Base-by-base conservation (phyloP, 805 yeast species). In the Candida peoriensis region DNA sequence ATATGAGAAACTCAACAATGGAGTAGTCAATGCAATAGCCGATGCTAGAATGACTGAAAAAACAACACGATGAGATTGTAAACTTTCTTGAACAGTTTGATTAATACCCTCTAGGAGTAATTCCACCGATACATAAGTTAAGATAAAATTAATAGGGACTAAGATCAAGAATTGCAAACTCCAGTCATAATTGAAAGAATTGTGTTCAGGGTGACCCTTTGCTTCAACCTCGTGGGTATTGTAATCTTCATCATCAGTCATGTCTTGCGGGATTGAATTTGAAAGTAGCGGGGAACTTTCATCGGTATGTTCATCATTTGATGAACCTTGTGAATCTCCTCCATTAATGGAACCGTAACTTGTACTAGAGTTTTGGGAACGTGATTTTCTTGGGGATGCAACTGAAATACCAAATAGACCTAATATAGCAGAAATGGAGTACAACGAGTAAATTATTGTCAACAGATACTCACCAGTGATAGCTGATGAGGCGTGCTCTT, bases 161-260 rank as follows among this genome's bases (percentile, higher is more conserved):
- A 81, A 54, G 2, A 78, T 42, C 21, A 84, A 44, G 48, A 74
- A 86, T 55, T 88, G 95, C 13, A 85, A 44, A 12, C 80, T 68
- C 96, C 96, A 88, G 48, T 82, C 95, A 51, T 81, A 85, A 26
- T 79, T 72, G 30, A 72, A 69, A 5, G 76, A 72, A 32, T 49
- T 42, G 22, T 44, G 47, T 15, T 40, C 42, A 8, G 58, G 52
- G 24, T 39, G 55, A 8, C 34, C 39, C 48, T 39, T 12, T 22
- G 26, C 26, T 21, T 14, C 26, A 29, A 30, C 30, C 12, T 43
- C 31, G 28, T 23, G 32, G 22, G 37, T 37, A 4, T 26, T 38
- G 17, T 18, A 25, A 10, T 39, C 39, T 12, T 37, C 47, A 11
- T 37, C 35, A 4, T 41, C 45, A 13, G 49, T 33, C 3, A 43